Conservation (phyloP, 305 asterid genomes). For the Ilex paraguariensis region DNA sequence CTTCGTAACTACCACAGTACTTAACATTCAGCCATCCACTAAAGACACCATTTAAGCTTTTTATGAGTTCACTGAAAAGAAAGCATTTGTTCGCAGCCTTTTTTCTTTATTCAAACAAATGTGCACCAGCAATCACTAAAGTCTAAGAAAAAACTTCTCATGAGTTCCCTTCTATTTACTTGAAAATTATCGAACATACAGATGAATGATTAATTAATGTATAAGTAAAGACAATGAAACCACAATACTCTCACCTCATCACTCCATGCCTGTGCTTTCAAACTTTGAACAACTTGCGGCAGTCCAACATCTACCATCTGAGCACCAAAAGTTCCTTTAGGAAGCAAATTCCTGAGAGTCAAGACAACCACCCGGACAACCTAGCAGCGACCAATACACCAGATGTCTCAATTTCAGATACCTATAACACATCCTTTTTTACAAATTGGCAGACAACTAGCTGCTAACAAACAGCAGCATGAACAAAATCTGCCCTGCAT, state of each 20-base stretch:
- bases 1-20: too few relatives aligned
- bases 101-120: too few relatives aligned
- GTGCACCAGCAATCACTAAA: too few relatives aligned
- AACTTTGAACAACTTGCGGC: constrained; percentile 74
- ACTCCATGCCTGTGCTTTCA: constrained; percentile 97
- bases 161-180: too few relatives aligned
- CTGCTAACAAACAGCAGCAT: neutral
- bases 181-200: too few relatives aligned
- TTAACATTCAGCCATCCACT: too few relatives aligned
- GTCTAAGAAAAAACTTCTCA: too few relatives aligned
- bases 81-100: too few relatives aligned
- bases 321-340: constrained; percentile 75
- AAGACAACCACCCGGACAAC: constrained; percentile 87
- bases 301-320: constrained; percentile 81
- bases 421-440: neutral
- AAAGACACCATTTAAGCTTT: too few relatives aligned
- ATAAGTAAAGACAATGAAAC: too few relatives aligned
- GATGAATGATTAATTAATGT: too few relatives aligned
- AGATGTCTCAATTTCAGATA: constrained; percentile 6
- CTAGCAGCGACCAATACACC: constrained; percentile 28
- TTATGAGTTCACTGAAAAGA: too few relatives aligned
- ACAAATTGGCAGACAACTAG: neutral
- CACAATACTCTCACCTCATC: constrained; percentile 58
- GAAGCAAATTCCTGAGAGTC: constrained; percentile 75
- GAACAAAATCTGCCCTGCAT: neutral